Percentiles rank a stretch among this genome's conserved stretches.
phyloP scores from a whole-genome alignment of 1,139 yeast genomes.

The Taphrina communis region DNA sequence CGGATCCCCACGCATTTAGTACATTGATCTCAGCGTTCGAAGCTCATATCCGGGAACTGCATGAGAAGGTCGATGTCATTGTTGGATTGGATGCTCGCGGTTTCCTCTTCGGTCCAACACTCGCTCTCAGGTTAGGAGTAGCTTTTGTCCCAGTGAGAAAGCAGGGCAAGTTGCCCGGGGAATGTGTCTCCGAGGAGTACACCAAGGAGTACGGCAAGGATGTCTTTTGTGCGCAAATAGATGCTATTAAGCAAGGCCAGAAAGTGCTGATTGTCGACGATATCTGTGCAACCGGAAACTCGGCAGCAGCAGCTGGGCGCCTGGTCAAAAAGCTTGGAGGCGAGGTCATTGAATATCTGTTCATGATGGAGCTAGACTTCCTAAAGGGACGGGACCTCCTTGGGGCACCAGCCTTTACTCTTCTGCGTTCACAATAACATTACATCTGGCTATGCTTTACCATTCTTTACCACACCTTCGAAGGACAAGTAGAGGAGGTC shows the following conservation, averaged over 20 bases:
- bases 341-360: constrained; percentile 76
- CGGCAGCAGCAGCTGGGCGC: constrained; percentile 92
- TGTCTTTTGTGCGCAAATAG: constrained; percentile 84
- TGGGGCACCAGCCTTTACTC: constrained; percentile 47
- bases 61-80: constrained; percentile 75
- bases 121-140: constrained; percentile 85
- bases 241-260: constrained; percentile 77
- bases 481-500: too few relatives aligned
- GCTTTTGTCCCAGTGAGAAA: constrained; percentile 96
- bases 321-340: constrained; percentile 71
- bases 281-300: constrained; percentile 97
- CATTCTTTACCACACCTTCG: too few relatives aligned
- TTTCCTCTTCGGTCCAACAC: constrained; percentile 90
- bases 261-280: constrained; percentile 89
- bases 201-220: constrained; percentile 91
- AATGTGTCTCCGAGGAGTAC: constrained; percentile 71
- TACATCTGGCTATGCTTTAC: too few relatives aligned
- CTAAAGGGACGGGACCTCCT: constrained; percentile 90
- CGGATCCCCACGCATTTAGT: constrained; percentile 77
- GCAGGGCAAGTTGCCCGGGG: constrained; percentile 93
- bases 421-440: constrained; percentile 14
- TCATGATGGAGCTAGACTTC: constrained; percentile 93
- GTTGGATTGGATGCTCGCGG: constrained; percentile 98
- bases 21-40: constrained; percentile 80
- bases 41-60: constrained; percentile 54